A percentile compares a stretch with the other conserved stretches of the same genome.
Evolutionary conservation across 148 eudicot species (phyloP).

Genomic region (Rheum nobile): DNA sequence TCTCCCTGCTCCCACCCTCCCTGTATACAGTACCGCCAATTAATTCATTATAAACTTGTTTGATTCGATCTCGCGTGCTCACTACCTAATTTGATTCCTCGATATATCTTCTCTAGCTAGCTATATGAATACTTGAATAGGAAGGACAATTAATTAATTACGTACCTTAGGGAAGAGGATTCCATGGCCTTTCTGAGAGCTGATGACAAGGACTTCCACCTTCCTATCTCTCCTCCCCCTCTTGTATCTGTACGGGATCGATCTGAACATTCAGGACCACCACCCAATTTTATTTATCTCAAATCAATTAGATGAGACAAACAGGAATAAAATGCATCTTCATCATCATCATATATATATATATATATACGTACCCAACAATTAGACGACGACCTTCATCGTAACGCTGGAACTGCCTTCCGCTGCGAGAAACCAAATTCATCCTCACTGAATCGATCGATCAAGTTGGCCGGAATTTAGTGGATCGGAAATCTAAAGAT

Average conservation of each 20-base stretch:
- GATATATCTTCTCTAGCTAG: too few relatives aligned
- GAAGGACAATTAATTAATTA: too few relatives aligned
- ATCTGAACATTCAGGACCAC: neutral
- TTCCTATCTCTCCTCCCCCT: conserved; percentile 4
- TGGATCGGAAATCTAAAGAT: too few relatives aligned
- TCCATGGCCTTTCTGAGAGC: conserved; percentile 42
- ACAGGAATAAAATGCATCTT: too few relatives aligned
- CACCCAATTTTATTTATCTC: neutral
- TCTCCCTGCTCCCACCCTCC: conserved; percentile 79
- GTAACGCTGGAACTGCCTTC: conserved; percentile 47
- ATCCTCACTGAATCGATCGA: neutral
- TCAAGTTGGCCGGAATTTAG: too few relatives aligned
- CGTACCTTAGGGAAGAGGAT: conserved; percentile 61
- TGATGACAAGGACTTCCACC: conserved; percentile 49
- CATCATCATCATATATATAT: neutral
- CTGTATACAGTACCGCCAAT: too few relatives aligned
- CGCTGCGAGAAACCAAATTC: conserved; percentile 34
- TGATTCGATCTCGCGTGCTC: too few relatives aligned
- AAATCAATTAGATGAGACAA: too few relatives aligned
- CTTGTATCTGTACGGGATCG: conserved; percentile 20
- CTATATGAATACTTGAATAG: neutral
- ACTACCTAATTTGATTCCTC: too few relatives aligned
- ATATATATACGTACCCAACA: conserved; percentile 22
- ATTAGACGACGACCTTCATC: conserved; percentile 35
- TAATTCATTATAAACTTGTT: too few relatives aligned